Conservation (phyloP, 495 filamentous ascomycete species). For the Parathielavia hyrcaniae region DNA sequence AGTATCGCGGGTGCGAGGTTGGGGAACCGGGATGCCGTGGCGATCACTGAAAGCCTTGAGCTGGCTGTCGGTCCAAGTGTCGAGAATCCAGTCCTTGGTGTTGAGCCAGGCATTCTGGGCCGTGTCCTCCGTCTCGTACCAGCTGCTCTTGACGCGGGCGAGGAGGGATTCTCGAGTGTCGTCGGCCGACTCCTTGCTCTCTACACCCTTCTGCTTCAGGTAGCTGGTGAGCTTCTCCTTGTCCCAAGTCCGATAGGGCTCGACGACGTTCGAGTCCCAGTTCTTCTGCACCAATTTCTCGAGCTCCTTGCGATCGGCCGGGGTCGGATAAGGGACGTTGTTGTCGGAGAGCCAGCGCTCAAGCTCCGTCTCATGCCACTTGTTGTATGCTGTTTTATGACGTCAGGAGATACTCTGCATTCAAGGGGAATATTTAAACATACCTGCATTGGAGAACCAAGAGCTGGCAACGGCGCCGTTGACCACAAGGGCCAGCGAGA, state of each 20-base stretch:
- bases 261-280: slow-evolving; percentile 65
- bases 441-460: slow-evolving; percentile 82
- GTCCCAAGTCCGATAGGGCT: slow-evolving; percentile 69
- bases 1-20: slow-evolving; percentile 78
- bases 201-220: slow-evolving; percentile 59
- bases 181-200: slow-evolving; percentile 56
- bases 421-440: slow-evolving; percentile 26
- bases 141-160: slow-evolving; percentile 60
- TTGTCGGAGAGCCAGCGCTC: slow-evolving; percentile 96
- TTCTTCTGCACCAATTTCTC: slow-evolving; percentile 80
- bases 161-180: slow-evolving; percentile 60
- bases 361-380: slow-evolving; percentile 96
- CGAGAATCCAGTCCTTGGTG: slow-evolving; percentile 88
- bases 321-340: slow-evolving; percentile 76
- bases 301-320: slow-evolving; percentile 80
- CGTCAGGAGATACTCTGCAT: not conserved
- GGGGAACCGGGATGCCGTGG: slow-evolving; percentile 75
- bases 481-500: slow-evolving; percentile 65
- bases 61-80: slow-evolving; percentile 65
- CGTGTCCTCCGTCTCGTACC: slow-evolving; percentile 70
- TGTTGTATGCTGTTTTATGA: slow-evolving; percentile 73
- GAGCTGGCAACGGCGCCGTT: slow-evolving; percentile 61
- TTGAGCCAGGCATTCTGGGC: slow-evolving; percentile 60
- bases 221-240: slow-evolving; percentile 57
- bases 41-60: slow-evolving; percentile 89